Conservation (phyloP, 139 green algal genomes). For the Limnomonas spitsbergensis region DNA sequence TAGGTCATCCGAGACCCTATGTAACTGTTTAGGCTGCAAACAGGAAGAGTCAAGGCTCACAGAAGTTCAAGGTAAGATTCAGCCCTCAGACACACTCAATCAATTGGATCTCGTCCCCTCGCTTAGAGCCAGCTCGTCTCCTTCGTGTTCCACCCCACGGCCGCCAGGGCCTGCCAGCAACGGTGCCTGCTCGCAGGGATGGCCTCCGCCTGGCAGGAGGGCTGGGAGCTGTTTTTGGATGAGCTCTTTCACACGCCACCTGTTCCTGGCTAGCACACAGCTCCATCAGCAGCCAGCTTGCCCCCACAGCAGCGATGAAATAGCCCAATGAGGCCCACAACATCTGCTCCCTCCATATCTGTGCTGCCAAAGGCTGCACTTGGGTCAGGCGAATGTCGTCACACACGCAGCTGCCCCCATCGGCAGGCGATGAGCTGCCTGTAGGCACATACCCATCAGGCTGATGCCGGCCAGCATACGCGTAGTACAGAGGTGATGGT, state of each 20-base stretch:
- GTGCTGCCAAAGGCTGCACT: neutral
- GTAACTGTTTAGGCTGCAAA: too few relatives aligned
- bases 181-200: too few relatives aligned
- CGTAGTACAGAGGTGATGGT: neutral
- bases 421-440: neutral
- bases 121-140: too few relatives aligned
- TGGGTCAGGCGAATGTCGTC: neutral
- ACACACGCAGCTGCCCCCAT: neutral
- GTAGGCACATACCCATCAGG: neutral
- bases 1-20: too few relatives aligned
- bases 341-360: neutral
- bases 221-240: too few relatives aligned
- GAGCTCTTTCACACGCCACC: neutral
- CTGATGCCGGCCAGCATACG: neutral
- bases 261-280: neutral
- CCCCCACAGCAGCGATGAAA: neutral
- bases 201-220: too few relatives aligned
- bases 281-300: neutral
- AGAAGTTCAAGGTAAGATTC: too few relatives aligned
- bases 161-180: too few relatives aligned
- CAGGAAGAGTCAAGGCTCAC: too few relatives aligned
- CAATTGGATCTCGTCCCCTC: too few relatives aligned
- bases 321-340: neutral
- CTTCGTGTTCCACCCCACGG: too few relatives aligned
- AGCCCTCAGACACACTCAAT: too few relatives aligned